These are phyloP conservation scores for Trypanosoma mega DNA, from an alignment of 208 protist genomes.

Conservation along the genomic window DNA sequence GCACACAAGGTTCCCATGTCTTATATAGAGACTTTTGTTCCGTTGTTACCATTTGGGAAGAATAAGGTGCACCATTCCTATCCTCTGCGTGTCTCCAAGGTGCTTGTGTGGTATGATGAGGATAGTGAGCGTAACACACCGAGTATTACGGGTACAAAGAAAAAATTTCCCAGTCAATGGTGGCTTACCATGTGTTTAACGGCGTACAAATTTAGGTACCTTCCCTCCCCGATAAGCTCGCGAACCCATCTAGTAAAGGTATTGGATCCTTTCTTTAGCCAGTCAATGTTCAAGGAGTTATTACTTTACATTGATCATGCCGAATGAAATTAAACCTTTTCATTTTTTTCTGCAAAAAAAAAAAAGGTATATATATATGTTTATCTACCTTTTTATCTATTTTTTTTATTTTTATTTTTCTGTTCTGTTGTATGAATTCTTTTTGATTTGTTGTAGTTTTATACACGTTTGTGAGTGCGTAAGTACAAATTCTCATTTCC, in stretches of 20 bases:
- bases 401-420: conserved; percentile 18
- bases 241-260: background rate
- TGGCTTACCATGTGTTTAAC: background rate
- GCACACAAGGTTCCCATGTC: background rate
- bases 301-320: background rate
- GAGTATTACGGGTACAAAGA: background rate
- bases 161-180: background rate
- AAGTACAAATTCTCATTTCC: too few species aligned
- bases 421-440: conserved; percentile 13
- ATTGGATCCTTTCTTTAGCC: background rate
- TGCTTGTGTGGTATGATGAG: conserved; percentile 1
- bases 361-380: too few species aligned
- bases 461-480: background rate
- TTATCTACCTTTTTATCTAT: conserved; percentile 1
- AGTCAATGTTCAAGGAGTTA: background rate
- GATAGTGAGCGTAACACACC: background rate
- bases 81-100: background rate
- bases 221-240: background rate
- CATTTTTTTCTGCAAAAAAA: conserved; percentile 19
- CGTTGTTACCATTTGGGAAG: conserved; percentile 1
- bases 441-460: conserved; percentile 3
- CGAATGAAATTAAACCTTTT: background rate
- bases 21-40: background rate
- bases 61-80: background rate
- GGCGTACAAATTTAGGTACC: background rate